Conservation (phyloP, 2,329 filamentous ascomycete genomes). For the Penicillium janthinellum region DNA sequence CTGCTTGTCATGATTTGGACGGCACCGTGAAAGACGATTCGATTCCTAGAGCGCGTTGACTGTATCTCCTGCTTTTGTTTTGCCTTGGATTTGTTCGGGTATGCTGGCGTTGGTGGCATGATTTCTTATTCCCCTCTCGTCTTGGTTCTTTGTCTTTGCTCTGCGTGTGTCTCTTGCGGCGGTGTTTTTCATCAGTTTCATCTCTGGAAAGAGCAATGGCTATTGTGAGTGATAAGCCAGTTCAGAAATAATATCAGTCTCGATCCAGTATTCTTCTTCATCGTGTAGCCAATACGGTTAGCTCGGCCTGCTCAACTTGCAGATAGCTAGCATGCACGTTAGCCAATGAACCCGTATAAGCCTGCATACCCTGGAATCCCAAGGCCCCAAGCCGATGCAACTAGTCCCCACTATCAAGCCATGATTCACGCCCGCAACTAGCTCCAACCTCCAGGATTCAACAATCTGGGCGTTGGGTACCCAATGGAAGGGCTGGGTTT, state of each 20-base stretch:
- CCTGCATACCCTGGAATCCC: neutral
- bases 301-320: neutral
- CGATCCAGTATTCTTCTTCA: neutral
- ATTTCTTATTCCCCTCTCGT: slow-evolving; percentile 26
- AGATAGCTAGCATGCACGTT: neutral
- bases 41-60: slow-evolving; percentile 24
- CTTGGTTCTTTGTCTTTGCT: slow-evolving; percentile 14
- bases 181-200: neutral
- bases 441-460: neutral
- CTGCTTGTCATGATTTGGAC: slow-evolving; percentile 11
- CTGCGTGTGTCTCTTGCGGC: slow-evolving; percentile 8
- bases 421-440: neutral
- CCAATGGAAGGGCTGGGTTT: slow-evolving; percentile 7
- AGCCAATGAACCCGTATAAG: neutral
- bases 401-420: slow-evolving; percentile 2
- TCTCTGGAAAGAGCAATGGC: neutral
- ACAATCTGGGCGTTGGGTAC: neutral
- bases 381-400: neutral
- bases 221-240: slow-evolving; percentile 1
- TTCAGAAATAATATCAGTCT: slow-evolving; percentile 14
- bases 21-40: slow-evolving; percentile 23
- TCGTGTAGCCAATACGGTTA: neutral
- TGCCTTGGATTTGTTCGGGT: slow-evolving; percentile 13
- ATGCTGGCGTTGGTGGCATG: slow-evolving; percentile 24
- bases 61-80: slow-evolving; percentile 3